Base-by-base conservation (phyloP, 1,284 basidiomycete species). In the Violaceomyces palustris region DNA sequence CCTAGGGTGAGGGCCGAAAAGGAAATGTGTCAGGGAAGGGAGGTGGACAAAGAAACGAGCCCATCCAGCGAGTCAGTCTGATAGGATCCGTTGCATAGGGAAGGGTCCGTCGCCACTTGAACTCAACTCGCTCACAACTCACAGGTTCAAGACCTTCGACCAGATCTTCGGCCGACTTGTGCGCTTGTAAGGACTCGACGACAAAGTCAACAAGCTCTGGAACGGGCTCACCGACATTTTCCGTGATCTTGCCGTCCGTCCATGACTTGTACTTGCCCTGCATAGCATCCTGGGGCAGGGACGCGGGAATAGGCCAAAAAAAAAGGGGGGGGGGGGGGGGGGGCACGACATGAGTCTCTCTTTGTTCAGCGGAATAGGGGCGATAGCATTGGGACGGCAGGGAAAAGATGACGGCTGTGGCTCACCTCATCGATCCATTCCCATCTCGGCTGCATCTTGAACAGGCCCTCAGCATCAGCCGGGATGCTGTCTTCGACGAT, bases 171-270 rank as follows among this genome's bases (percentile, higher is more conserved):
- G 67, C 64, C 3, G 32, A 15, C 18, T 31, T 35, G 24, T 50
- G 43, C 3, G 34, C 46, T 18, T 56, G 51, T 35, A 69, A 30
- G 5, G 45, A 43, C 25, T 67, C 60, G 17, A 71, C 31, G 2
- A 60, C 41, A 10, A 61, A 56, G 6, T 55, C 61, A 14, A 60
- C 55, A 28, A 71, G 42, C 32, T 71, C 68, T 4, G 60, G 57
- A 6, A 69, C 68, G 24, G 50, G 45, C 42, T 69, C 68, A 12
- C 68, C 68, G 4, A 71, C 30, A 30, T 58, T 65, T 15, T 62
- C 64, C 15, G 53, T 59, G 34, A 71, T 69, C 43, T 57, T 52
- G 5, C 35, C 35, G 39, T 69, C 66, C 12, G 43, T 47, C 42
- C 61, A 57, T 8, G 39, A 32, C 14, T 36, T 27, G 23, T 64